Conservation (phyloP, 2,329 filamentous ascomycete genomes). For the Trichoderma aggressivum region DNA sequence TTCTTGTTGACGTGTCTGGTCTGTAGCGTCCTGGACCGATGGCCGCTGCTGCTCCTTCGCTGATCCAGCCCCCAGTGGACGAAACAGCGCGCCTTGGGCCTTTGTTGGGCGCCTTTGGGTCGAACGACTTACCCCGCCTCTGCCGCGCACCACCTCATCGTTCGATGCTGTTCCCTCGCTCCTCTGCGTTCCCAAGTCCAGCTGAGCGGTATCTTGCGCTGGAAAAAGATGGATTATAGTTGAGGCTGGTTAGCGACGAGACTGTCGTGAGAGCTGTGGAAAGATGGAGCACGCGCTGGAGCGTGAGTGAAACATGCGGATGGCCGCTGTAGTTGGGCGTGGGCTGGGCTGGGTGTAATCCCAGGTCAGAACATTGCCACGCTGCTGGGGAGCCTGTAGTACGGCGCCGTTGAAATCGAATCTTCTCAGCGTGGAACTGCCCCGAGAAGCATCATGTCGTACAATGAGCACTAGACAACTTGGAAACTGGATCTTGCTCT, state of each 20-base stretch:
- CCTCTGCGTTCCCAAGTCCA: background rate
- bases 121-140: constrained; percentile 6
- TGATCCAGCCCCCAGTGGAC: background rate
- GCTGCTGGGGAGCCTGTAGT: background rate
- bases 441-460: background rate
- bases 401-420: background rate
- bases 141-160: background rate
- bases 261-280: background rate
- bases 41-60: background rate
- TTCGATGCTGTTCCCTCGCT: background rate
- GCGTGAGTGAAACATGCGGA: background rate
- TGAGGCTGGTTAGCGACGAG: background rate
- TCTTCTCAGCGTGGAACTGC: background rate
- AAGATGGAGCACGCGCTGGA: background rate
- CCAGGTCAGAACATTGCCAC: background rate
- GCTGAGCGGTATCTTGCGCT: background rate
- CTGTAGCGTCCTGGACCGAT: background rate
- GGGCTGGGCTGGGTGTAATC: background rate
- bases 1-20: background rate
- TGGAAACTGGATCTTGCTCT: background rate
- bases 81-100: background rate
- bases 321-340: background rate
- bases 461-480: background rate
- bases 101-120: background rate
- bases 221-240: background rate